Conservation (phyloP, 2,329 filamentous ascomycete species). For the Fusarium sp. region DNA sequence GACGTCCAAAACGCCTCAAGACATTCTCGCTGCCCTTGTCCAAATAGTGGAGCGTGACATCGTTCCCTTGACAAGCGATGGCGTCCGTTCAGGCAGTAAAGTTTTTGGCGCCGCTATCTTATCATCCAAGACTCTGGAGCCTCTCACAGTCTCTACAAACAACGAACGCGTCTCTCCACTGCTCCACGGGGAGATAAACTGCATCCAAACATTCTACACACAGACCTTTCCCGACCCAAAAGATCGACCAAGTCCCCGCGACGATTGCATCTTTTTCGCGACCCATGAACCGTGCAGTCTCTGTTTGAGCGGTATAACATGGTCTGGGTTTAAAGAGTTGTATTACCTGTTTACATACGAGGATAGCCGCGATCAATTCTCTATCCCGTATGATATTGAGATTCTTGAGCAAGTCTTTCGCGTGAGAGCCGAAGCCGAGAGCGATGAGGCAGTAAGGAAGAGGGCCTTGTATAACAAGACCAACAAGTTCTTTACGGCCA, state of each 20-base stretch:
- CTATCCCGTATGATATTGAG: slow-evolving; percentile 69
- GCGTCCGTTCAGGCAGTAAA: slow-evolving; percentile 67
- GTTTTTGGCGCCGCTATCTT: slow-evolving; percentile 70
- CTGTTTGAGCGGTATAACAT: slow-evolving; percentile 69
- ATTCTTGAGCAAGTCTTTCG: slow-evolving; percentile 69
- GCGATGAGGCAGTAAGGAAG: slow-evolving; percentile 53
- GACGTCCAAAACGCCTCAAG: slow-evolving; percentile 16
- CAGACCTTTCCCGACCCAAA: slow-evolving; percentile 51
- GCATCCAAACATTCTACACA: slow-evolving; percentile 70
- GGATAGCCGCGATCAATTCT: slow-evolving; percentile 68
- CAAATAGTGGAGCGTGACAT: slow-evolving; percentile 60
- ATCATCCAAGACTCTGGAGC: slow-evolving; percentile 55
- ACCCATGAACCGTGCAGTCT: slow-evolving; percentile 72
- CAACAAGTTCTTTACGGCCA: slow-evolving; percentile 68
- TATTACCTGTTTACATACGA: slow-evolving; percentile 72
- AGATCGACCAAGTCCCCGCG: slow-evolving; percentile 55
- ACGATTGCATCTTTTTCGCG: slow-evolving; percentile 69
- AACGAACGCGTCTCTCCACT: slow-evolving; percentile 68
- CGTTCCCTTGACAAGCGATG: slow-evolving; percentile 63
- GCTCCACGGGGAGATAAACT: slow-evolving; percentile 71
- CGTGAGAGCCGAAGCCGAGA: slow-evolving; percentile 58
- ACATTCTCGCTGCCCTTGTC: slow-evolving; percentile 58
- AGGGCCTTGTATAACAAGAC: slow-evolving; percentile 66
- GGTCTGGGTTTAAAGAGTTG: slow-evolving; percentile 68
- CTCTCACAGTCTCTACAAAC: slow-evolving; percentile 67